Conservation (phyloP, 73 alveolate genomes). For the Diophrys appendiculata region DNA sequence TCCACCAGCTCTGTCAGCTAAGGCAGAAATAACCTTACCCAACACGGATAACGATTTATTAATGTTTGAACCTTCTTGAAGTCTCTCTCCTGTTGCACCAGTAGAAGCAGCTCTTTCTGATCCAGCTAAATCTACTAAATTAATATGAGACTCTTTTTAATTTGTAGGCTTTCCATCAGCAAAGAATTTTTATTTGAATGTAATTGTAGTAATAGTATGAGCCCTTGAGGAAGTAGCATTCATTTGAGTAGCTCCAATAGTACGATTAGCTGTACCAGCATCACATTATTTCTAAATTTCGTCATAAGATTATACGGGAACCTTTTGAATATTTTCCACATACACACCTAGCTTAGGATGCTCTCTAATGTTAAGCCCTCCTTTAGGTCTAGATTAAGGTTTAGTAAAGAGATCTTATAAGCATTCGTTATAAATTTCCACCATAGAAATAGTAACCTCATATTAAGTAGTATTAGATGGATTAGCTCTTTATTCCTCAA, state of each 20-base stretch:
- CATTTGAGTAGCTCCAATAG: conserved; percentile 82
- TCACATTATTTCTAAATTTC: conserved; percentile 70
- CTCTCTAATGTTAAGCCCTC: conserved; percentile 85
- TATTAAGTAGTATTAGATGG: conserved; percentile 60
- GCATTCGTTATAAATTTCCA: conserved; percentile 97
- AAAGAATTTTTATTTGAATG: conserved; percentile 36
- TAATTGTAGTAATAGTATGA: conserved; percentile 55
- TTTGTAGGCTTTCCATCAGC: conserved; percentile 62
- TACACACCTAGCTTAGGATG: conserved; percentile 68
- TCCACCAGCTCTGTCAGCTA: conserved; percentile 78
- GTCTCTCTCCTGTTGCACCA: conserved; percentile 87
- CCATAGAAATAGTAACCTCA: conserved; percentile 93
- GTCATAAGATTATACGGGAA: conserved; percentile 70
- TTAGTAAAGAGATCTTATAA: conserved; percentile 89
- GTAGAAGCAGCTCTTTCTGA: conserved; percentile 89
- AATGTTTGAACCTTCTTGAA: conserved; percentile 87
- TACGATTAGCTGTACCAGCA: conserved; percentile 70
- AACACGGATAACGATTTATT: conserved; percentile 75
- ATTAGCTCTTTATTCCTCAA: conserved; percentile 58
- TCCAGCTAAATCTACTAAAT: conserved; percentile 95
- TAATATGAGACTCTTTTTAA: conserved; percentile 71
- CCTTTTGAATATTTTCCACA: conserved; percentile 72
- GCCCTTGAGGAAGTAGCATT: conserved; percentile 76
- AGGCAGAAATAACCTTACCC: conserved; percentile 76
- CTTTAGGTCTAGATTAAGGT: conserved; percentile 65